These are phyloP conservation scores for Styphnolobium japonicum DNA, from an alignment of 306 rosid species.

Conservation along the genomic window DNA sequence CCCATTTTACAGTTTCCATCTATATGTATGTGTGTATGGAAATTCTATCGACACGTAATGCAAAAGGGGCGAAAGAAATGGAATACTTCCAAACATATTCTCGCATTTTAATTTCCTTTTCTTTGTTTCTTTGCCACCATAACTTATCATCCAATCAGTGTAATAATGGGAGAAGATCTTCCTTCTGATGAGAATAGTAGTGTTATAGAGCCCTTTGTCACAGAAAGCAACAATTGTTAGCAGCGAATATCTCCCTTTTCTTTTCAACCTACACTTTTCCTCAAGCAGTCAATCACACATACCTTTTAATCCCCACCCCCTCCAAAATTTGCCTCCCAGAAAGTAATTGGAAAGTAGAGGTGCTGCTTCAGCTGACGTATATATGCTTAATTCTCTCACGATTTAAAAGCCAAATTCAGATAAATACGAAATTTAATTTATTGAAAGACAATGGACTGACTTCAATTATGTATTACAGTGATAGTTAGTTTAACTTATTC, in stretches of 20 bases:
- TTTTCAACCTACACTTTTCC: neutral
- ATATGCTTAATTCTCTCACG: neutral
- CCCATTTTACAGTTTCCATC: too few relatives aligned
- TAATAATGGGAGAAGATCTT: constrained; percentile 39
- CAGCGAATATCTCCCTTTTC: constrained; percentile 33
- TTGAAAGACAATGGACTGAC: neutral
- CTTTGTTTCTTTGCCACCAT: constrained; percentile 33
- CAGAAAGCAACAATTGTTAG: constrained; percentile 23
- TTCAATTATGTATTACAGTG: too few relatives aligned
- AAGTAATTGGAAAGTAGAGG: constrained; percentile 12
- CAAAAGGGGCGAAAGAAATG: neutral
- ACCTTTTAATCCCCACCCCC: neutral
- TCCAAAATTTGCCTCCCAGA: constrained; percentile 9
- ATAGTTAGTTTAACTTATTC: too few relatives aligned
- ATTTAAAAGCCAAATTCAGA: neutral
- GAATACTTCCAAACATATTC: constrained; percentile 48
- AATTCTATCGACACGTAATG: too few relatives aligned
- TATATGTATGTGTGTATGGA: too few relatives aligned
- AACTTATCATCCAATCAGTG: constrained; percentile 42
- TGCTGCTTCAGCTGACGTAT: constrained; percentile 23
- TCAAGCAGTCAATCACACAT: neutral
- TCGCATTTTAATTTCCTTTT: constrained; percentile 9
- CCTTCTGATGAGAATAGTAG: constrained; percentile 40
- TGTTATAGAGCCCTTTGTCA: constrained; percentile 18
- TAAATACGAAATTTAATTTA: neutral